A percentile compares a stretch with the other conserved stretches of the same genome.
phyloP scores from a whole-genome alignment of 305 asterid species.

The Fraxinus angustifolia region DNA sequence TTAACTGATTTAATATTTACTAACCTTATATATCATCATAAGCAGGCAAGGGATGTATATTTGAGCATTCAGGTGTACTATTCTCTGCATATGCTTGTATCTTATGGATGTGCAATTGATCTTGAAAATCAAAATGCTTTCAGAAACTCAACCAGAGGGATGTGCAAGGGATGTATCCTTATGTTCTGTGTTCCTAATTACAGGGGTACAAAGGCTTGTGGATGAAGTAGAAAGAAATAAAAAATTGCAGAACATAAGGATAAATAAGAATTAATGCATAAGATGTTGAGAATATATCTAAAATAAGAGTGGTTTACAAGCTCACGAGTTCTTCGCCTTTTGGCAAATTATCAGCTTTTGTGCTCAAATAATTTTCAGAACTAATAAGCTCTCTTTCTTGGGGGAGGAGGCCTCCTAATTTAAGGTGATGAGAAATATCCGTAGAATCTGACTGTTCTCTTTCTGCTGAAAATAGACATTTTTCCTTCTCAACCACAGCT shows the following conservation, averaged over 20 bases:
- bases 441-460: constrained; percentile 34
- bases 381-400: constrained; percentile 28
- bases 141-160: neutral
- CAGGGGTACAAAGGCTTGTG: neutral
- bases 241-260: constrained; percentile 2
- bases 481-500: constrained; percentile 32
- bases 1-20: constrained; percentile 14
- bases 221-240: neutral
- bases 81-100: neutral
- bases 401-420: constrained; percentile 24
- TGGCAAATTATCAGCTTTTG: constrained; percentile 33
- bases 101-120: neutral
- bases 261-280: neutral
- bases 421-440: constrained; percentile 34
- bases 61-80: constrained; percentile 5
- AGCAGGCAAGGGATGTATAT: neutral
- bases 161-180: too few species aligned
- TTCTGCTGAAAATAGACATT: constrained; percentile 26
- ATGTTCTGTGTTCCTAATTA: neutral
- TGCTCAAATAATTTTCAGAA: constrained; percentile 19
- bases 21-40: neutral
- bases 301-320: constrained; percentile 18
- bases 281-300: constrained; percentile 12
- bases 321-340: constrained; percentile 60
- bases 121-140: neutral